Evolutionary conservation across 371 early-diverging fungal species (phyloP).

Genomic region (Rhizopus sp.): DNA sequence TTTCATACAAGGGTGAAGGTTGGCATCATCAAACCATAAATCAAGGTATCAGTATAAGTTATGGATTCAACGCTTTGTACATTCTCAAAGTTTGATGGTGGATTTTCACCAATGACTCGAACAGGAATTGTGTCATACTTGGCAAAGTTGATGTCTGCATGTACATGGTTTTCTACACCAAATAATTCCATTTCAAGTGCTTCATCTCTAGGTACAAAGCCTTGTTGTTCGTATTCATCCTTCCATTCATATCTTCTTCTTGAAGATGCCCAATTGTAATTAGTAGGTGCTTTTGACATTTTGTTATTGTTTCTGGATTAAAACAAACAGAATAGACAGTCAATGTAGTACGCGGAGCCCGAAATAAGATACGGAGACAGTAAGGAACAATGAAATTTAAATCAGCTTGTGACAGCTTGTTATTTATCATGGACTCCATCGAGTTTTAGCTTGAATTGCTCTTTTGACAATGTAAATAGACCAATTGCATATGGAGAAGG

Average conservation of each 20-base stretch:
- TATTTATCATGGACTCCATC: too few species aligned
- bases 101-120: slow-evolving; percentile 39
- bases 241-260: slow-evolving; percentile 52
- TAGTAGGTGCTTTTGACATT: slow-evolving; percentile 5
- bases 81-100: slow-evolving; percentile 34
- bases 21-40: slow-evolving; percentile 50
- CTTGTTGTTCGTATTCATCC: slow-evolving; percentile 24
- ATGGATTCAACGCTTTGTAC: slow-evolving; percentile 24
- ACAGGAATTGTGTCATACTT: slow-evolving; percentile 56
- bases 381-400: too few species aligned
- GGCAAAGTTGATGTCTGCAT: slow-evolving; percentile 49
- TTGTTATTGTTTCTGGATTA: neutral
- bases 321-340: neutral
- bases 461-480: too few species aligned
- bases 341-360: too few species aligned
- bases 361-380: too few species aligned
- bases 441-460: too few species aligned
- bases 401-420: too few species aligned
- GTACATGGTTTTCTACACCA: slow-evolving; percentile 9
- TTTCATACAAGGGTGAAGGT: slow-evolving; percentile 49
- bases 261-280: slow-evolving; percentile 48
- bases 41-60: too few species aligned
- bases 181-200: too few species aligned
- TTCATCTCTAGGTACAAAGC: slow-evolving; percentile 6
- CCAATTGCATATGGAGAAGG: too few species aligned